Evolutionary conservation across 805 yeast species (phyloP), one percentile per base, ranked within the genome.

Genomic region (Candida patagonica): DNA sequence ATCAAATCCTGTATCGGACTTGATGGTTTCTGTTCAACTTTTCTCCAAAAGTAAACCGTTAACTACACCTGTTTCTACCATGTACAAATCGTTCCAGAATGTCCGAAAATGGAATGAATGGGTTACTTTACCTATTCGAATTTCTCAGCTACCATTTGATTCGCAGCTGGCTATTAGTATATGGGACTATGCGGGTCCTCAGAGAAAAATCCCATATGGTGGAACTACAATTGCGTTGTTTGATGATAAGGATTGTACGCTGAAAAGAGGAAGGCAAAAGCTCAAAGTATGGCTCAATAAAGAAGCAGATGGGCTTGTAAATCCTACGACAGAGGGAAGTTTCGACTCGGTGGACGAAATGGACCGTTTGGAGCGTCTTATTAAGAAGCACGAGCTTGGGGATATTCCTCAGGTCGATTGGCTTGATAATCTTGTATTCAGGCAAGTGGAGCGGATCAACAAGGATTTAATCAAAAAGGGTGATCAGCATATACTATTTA

Each of bases 211-310:
- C 1, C 61, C 73, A 0, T 78, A 83, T 57, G 92, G 87, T 5
- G 61, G 67, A 0, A 73, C 88, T 1, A 70, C 70, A 26, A 55
- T 84, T 1, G 57, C 68, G 2, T 52, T 88, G 2, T 89, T 84
- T 59, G 72, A 76, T 50, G 53, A 57, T 0, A 59, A 60, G 5
- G 71, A 74, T 39, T 71, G 76, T 41, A 71, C 84, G 1, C 59
- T 89, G 50, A 70, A 80, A 40, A 74, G 74, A 46, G 96, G 96
- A 0, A 64, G 77, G 23, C 94, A 83, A 54, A 71, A 73, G 35
- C 52, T 80, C 23, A 62, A 54, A 35, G 60, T 77, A 12, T 66
- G 68, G 53, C 57, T 71, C 8, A 55, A 59, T 41, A 43, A 46
- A 22, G 57, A 54, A 26, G 64, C 62, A 0, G 61, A 58, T 19